These are phyloP conservation scores for Nakazawaea molendinolei DNA, from an alignment of 805 yeast genomes.

Conservation along the genomic window DNA sequence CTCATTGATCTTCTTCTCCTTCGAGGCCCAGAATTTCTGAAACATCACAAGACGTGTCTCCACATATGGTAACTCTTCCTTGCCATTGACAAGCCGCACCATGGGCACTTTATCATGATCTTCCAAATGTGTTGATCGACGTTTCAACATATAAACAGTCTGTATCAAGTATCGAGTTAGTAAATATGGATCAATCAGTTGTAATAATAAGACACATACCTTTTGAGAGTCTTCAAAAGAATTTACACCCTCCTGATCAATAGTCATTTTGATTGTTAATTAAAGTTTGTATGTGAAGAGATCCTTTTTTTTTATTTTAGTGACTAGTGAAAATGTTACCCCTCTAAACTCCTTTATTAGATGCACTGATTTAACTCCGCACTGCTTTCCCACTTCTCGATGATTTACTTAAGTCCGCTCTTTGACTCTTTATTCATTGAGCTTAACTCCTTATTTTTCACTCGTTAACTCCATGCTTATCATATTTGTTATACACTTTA, in stretches of 20 bases:
- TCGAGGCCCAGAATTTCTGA: constrained; percentile 30
- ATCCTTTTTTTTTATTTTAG: not conserved
- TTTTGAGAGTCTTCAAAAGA: constrained; percentile 20
- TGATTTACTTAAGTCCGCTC: too few species aligned
- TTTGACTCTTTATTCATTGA: too few species aligned
- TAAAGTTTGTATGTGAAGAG: not conserved
- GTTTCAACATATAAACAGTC: constrained; percentile 12
- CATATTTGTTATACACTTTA: too few species aligned
- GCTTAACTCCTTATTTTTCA: too few species aligned
- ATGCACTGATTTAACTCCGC: too few species aligned
- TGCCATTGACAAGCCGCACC: constrained; percentile 34
- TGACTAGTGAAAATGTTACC: not conserved
- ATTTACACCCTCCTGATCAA: not conserved
- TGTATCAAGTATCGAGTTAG: not conserved
- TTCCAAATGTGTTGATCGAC: constrained; percentile 7
- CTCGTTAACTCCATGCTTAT: too few species aligned
- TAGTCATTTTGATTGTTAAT: constrained; percentile 1
- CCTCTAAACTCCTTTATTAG: too few species aligned
- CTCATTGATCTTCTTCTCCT: constrained; percentile 22
- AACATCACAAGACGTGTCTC: constrained; percentile 35
- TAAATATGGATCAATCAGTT: not conserved
- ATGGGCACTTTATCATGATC: constrained; percentile 29
- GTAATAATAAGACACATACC: constrained; percentile 11
- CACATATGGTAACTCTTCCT: constrained; percentile 32
- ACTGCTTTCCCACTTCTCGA: too few species aligned